These are phyloP conservation scores for Psilocybe azurescens DNA, from an alignment of 768 basidiomycete species.

Conservation along the genomic window DNA sequence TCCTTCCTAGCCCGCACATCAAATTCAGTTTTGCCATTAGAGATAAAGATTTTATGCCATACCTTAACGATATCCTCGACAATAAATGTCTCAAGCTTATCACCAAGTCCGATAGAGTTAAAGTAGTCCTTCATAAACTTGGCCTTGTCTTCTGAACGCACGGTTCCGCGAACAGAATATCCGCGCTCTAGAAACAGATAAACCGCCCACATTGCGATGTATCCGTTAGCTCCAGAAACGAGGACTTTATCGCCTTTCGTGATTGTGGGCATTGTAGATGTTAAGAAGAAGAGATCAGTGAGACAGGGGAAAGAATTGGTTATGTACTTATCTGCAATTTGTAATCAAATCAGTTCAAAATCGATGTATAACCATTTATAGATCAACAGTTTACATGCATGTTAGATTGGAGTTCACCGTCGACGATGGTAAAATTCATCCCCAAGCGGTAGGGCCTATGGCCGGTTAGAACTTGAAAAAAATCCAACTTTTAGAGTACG, in stretches of 20 bases:
- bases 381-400: too few species aligned
- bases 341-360: too few species aligned
- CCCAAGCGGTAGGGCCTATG: too few species aligned
- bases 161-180: conserved; percentile 68
- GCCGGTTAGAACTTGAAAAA: too few species aligned
- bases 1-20: conserved; percentile 51
- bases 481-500: too few species aligned
- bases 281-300: too few species aligned
- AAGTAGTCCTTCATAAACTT: conserved; percentile 60
- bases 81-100: conserved; percentile 64
- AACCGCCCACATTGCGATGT: conserved; percentile 63
- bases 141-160: conserved; percentile 66
- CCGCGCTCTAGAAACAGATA: conserved; percentile 61
- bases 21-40: not conserved
- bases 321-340: too few species aligned
- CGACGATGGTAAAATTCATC: too few species aligned
- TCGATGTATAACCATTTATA: too few species aligned
- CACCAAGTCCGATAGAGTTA: conserved; percentile 50
- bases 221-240: conserved; percentile 69
- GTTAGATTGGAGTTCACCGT: too few species aligned
- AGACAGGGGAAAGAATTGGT: too few species aligned
- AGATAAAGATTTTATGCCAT: not conserved
- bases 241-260: conserved; percentile 37
- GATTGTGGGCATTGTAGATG: conserved; percentile 19
- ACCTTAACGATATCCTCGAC: conserved; percentile 69